Evolutionary conservation across 176 grass and related monocot genomes (phyloP), one percentile per base, ranked within the genome.

Genomic region (Tuctoria greenei): DNA sequence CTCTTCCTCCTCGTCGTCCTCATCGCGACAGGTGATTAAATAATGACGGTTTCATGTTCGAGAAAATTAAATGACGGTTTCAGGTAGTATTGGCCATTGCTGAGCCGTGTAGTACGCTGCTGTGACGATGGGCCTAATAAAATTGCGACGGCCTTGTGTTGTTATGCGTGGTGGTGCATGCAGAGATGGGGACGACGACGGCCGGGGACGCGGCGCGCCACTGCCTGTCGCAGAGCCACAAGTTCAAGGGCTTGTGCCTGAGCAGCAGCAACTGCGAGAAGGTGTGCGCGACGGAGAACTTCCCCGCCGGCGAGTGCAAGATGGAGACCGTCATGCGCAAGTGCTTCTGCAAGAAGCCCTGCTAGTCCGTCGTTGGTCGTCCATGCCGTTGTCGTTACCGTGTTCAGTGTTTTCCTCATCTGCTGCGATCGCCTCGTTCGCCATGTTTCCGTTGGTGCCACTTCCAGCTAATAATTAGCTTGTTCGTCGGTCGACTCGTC

Each of bases 321-420:
- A 4, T 18, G 0, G 38, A 42, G 1, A 1, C 0, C 36, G 15
- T 4, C 37, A 0, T 1, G 36, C 54, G 38, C 54, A 59, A 28
- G 54, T 74, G 71, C 38, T 74, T 43, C 23, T 74, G 71, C 52
- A 59, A 43, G 71, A 74, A 74, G 37, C 54, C 37, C 15, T 74
- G 71, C 54, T 73, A 58, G 52, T 20, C 7, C n/a, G 2, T 24
- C 24, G 51, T n/a, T n/a, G n/a, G n/a, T n/a, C n/a, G 49, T n/a
- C 49, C 50, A 2, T 54, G 31, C 31, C 31, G 31, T 31, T 31
- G 31, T 31, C 3, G 31, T 31, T 31, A 31, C 31, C 20, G 7
- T 55, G 20, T 55, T 21, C 20, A n/a, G 20, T 55, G 11, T 14
- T 45, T 45, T 44, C 10, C 12, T 11, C 42, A 1, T 44, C 42